Conservation (phyloP, 441 rosid species). For the Geranium incanum region DNA sequence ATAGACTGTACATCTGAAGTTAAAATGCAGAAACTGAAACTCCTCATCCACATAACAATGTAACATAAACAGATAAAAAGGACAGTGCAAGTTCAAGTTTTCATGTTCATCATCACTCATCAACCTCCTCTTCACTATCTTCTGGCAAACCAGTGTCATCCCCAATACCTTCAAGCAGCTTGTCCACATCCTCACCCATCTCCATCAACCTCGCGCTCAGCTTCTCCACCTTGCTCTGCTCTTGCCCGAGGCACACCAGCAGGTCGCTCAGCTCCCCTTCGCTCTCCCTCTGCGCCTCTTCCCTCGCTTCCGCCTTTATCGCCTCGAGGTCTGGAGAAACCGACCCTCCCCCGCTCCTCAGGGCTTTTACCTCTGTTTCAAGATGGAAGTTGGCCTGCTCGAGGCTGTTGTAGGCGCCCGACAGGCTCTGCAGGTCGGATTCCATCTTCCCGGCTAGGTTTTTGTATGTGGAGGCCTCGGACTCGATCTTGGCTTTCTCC, state of each 20-base stretch:
- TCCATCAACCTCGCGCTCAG: slow-evolving; percentile 60
- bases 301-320: slow-evolving; percentile 71
- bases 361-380: slow-evolving; percentile 61
- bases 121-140: slow-evolving; percentile 54
- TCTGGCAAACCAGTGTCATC: slow-evolving; percentile 70
- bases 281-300: slow-evolving; percentile 92
- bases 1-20: no score
- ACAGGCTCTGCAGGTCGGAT: slow-evolving; percentile 73
- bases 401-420: slow-evolving; percentile 84
- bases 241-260: slow-evolving; percentile 95
- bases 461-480: slow-evolving; percentile 60
- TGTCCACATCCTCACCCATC: slow-evolving; percentile 84
- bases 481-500: slow-evolving; percentile 62
- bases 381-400: slow-evolving; percentile 75
- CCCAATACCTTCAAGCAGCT: slow-evolving; percentile 78
- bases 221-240: slow-evolving; percentile 87
- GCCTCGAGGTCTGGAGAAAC: slow-evolving; percentile 47
- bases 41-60: no score
- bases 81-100: no score
- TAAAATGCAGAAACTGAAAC: no score
- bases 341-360: slow-evolving; percentile 50
- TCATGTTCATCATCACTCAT: slow-evolving; percentile 30
- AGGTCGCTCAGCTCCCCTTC: slow-evolving; percentile 88
- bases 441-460: slow-evolving; percentile 71
- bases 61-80: no score